Evolutionary conservation across 2,329 filamentous ascomycete genomes (phyloP), one percentile per base, ranked within the genome.

Genomic region (Cladosporium austrohemisphaericum): DNA sequence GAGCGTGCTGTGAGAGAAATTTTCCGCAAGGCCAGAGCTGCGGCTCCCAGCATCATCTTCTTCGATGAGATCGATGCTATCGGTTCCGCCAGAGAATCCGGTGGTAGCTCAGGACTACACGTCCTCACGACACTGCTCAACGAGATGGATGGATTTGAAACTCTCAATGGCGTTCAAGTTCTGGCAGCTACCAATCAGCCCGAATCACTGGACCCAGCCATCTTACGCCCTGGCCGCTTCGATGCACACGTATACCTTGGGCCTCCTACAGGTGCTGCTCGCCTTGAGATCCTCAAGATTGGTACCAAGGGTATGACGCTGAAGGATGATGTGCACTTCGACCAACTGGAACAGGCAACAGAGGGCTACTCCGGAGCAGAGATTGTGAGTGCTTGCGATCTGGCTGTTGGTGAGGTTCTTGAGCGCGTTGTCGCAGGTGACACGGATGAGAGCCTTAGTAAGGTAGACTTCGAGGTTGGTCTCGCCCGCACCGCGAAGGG

Each of bases 51-150:
- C 65, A 92, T 96, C 68, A 90, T 97, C 60, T 97, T 96, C 76
- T 95, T 96, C 57, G 91, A 97, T 65, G 91, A 97, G 67, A 93
- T 97, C 59, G 91, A 97, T 69, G 84, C 88, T 4, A 92, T 97
- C 55, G 76, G 77, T 26, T 75, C 75, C 68, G 61, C 84, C 71
- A 76, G 73, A 58, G 65, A 78, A 11, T 26, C 25, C 7, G 74
- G 74, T 20, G 67, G 72, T 14, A 70, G 66, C 10, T 70, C 65
- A 31, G 80, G 84, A 1, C 77, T 95, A 40, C 93, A 96, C 63
- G 87, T 95, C 36, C 79, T 96, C 11, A 91, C 90, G 1, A 94
- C 91, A 1, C 73, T 97, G 22, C 78, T 97, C 4, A 95, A 90
- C 52, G 92, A 96, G 65, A 94, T 97, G 86, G 92, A 96, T 64